Evolutionary conservation across 371 early-diverging fungal species (phyloP), one percentile per base, ranked within the genome.

Genomic region (Rhizomucor miehei): DNA sequence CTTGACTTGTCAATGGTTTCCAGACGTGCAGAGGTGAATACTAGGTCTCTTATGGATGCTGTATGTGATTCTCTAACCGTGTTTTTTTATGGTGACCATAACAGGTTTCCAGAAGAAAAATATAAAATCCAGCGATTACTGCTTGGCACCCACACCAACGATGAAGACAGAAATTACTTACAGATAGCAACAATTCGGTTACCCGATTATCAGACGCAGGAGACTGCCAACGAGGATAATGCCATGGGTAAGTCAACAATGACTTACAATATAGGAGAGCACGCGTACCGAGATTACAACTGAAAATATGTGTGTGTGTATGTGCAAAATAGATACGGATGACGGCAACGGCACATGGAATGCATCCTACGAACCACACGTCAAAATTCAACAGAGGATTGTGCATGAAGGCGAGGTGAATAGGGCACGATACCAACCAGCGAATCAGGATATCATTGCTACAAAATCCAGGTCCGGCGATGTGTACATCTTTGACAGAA

Each of bases 1-100:
- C 34, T 78, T 99, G 48, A 97, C 97, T 8, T 88, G 90, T 48
- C 98, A 99, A 77, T 99, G 98, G 98, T 85, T 98, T 59, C 99
- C 99, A 1, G 95, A 96, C 68, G 79, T 91, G 17, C 91, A 92
- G 66, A 65, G 81, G 92, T 89, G 80, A 36, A 25, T 12, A 21
- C 23, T 16, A 36, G n/a, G n/a, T 19, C 6, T 34, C 17, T 24
- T 34, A 8, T 13, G 36, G 19, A 12, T 8, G 17, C 20, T 34
- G 2, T 12, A 12, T 51, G 5, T 8, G 13, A 36, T 4, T 37
- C 1, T 11, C 12, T 51, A 21, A 39, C 25, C 24, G 41, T 6
- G 14, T 41, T 6, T 12, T 39, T 37, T 14, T 11, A n/a, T n/a
- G n/a, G n/a, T n/a, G n/a, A n/a, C n/a, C n/a, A n/a, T n/a, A n/a